These are phyloP conservation scores for Amaranthus hypochondriacus DNA, from an alignment of 148 eudicot species.

Conservation along the genomic window DNA sequence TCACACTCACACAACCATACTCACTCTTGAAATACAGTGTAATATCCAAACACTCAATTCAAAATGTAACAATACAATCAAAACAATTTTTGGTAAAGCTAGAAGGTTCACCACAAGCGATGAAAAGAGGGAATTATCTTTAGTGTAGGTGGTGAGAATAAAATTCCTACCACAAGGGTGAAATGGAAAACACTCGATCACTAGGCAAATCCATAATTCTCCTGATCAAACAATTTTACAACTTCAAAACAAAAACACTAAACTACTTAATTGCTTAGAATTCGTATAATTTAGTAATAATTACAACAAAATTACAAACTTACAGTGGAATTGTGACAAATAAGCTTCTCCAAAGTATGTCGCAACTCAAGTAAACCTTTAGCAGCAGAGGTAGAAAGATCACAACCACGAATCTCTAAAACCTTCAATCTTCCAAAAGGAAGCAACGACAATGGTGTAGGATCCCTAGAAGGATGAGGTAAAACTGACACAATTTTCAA, in stretches of 20 bases:
- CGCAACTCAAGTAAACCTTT: conserved; percentile 75
- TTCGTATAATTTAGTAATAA: neutral
- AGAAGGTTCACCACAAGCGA: no score
- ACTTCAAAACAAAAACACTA: neutral
- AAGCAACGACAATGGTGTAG: conserved; percentile 58
- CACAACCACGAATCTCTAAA: conserved; percentile 92
- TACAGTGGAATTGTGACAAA: conserved; percentile 94
- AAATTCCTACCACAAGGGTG: no score
- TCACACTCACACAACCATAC: no score
- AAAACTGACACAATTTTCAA: conserved; percentile 66
- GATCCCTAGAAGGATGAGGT: conserved; percentile 56
- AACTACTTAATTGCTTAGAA: neutral
- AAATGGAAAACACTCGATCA: no score
- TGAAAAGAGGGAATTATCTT: no score
- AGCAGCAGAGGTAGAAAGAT: conserved; percentile 71
- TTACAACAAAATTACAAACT: conserved; percentile 22
- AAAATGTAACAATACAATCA: no score
- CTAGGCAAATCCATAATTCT: neutral
- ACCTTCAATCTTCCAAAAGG: conserved; percentile 75
- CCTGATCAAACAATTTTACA: neutral
- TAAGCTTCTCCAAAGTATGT: conserved; percentile 80
- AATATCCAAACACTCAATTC: no score
- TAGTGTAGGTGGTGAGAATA: no score
- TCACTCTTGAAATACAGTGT: no score
- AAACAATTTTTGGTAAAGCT: no score